phyloP scores from a whole-genome alignment of 371 early-diverging fungal species.

The Dentiscutata heterogama region DNA sequence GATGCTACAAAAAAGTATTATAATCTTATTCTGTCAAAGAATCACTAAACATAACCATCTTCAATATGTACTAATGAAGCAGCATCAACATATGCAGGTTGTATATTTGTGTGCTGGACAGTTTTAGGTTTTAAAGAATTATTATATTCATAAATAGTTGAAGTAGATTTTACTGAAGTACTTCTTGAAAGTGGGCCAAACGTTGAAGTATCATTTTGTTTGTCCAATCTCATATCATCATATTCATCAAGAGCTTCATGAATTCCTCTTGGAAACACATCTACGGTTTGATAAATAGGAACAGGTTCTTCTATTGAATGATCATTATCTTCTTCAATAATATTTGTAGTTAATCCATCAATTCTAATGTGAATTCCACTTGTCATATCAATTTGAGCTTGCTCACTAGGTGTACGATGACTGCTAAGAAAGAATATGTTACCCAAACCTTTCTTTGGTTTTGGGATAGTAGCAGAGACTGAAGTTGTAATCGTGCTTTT shows the following conservation, averaged over 20 bases:
- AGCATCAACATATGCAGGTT: too few relatives aligned
- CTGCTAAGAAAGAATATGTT: conserved; percentile 24
- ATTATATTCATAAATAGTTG: not conserved
- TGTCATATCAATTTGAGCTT: conserved; percentile 32
- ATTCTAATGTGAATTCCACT: conserved; percentile 34
- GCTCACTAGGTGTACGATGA: conserved; percentile 45
- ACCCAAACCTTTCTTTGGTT: not conserved
- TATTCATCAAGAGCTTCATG: not conserved
- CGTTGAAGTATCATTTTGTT: not conserved
- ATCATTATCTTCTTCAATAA: conserved; percentile 3
- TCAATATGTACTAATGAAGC: too few relatives aligned
- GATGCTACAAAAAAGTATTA: too few relatives aligned
- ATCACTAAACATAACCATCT: too few relatives aligned
- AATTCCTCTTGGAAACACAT: not conserved
- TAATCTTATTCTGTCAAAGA: too few relatives aligned
- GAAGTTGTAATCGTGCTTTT: too few relatives aligned
- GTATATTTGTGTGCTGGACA: too few relatives aligned
- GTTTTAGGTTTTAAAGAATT: too few relatives aligned
- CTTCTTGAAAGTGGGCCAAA: not conserved
- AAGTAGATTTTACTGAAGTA: not conserved
- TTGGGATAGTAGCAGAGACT: too few relatives aligned
- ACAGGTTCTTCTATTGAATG: not conserved
- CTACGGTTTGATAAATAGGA: not conserved
- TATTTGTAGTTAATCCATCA: conserved; percentile 28
- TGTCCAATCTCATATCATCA: not conserved